Base-by-base conservation (phyloP, 306 rosid species). In the Herpetospermum pedunculosum region DNA sequence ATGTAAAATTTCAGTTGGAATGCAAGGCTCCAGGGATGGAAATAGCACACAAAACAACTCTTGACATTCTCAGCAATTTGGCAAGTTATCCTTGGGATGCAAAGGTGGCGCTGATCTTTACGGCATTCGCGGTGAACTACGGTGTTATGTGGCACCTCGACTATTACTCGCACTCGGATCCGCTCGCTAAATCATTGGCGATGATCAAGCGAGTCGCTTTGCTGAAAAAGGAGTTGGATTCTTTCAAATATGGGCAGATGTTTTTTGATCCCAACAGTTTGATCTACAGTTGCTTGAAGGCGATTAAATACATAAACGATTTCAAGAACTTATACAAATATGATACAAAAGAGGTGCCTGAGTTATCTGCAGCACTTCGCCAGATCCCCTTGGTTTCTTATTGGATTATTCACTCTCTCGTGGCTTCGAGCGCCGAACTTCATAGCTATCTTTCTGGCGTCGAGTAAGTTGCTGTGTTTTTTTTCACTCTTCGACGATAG, bases 141-240 rank as follows among this genome's bases (percentile, higher is more conserved):
- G 73, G 73, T 25, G 37, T 13, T 13, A 14, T 68, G 53, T 68
- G 73, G 73, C 73, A 68, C 14, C 73, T 68, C 73, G 53, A 68
- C 53, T 28, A 68, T 41, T 43, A 68, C 53, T 68, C 73, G 4
- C 53, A 25, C 21, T 43, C 53, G 7, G 73, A 68, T 26, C 23
- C 73, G 38, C 73, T 68, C 3, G 73, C 73, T 25, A 68, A 68
- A 43, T 68, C 73, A 14, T 68, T 68, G 53, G 73, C 54, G 2
- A 68, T 4, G 23, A 26, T 68, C 13, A 68, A 68, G 25, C 52
- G 73, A 68, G 73, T 68, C 21, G 21, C 6, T 2, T 6, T 14
- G 73, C 13, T 68, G 73, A 68, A 34, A 44, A 68, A 43, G 37
- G 73, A 68, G 25, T 14, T 68, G 53, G 37, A 43, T 5, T 25